phyloP scores from a whole-genome alignment of 768 basidiomycete species.

The Peribolospora kevripleyi region DNA sequence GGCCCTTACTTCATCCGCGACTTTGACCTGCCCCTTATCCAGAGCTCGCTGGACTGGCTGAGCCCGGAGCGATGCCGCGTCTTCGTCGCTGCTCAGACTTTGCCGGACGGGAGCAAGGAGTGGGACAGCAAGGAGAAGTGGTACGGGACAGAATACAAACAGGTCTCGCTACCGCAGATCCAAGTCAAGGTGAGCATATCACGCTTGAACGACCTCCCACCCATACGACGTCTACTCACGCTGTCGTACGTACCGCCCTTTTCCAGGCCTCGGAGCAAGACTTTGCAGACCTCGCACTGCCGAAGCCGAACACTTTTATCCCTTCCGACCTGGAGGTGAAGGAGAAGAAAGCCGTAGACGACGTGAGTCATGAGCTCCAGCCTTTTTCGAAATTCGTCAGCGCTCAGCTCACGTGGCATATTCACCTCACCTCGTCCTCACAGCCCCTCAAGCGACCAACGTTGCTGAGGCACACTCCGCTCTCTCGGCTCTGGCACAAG shows the following conservation, averaged over 20 bases:
- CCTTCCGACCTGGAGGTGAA: slow-evolving; percentile 55
- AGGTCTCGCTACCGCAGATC: background rate
- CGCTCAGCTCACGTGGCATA: background rate
- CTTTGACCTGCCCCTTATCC: slow-evolving; percentile 43
- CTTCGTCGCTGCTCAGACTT: slow-evolving; percentile 53
- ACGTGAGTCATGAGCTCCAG: slow-evolving; percentile 25
- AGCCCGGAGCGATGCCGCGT: slow-evolving; percentile 37
- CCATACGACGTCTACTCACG: background rate
- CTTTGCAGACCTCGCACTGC: slow-evolving; percentile 51
- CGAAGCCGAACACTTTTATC: slow-evolving; percentile 71
- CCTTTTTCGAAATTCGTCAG: background rate
- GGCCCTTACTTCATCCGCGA: slow-evolving; percentile 47
- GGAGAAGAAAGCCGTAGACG: slow-evolving; percentile 39
- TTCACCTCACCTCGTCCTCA: slow-evolving; percentile 1
- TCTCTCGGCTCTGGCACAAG: slow-evolving; percentile 77
- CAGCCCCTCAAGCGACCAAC: slow-evolving; percentile 53
- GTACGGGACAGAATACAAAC: slow-evolving; percentile 66
- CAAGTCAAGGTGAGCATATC: no score
- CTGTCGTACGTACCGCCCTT: background rate
- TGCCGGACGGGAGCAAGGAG: slow-evolving; percentile 32
- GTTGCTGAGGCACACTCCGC: slow-evolving; percentile 43
- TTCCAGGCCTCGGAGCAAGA: slow-evolving; percentile 24
- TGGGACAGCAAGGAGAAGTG: slow-evolving; percentile 44
- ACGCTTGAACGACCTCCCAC: no score
- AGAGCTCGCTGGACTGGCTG: slow-evolving; percentile 37